phyloP scores from a whole-genome alignment of 768 basidiomycete species.

The Boletus sensibilis region DNA sequence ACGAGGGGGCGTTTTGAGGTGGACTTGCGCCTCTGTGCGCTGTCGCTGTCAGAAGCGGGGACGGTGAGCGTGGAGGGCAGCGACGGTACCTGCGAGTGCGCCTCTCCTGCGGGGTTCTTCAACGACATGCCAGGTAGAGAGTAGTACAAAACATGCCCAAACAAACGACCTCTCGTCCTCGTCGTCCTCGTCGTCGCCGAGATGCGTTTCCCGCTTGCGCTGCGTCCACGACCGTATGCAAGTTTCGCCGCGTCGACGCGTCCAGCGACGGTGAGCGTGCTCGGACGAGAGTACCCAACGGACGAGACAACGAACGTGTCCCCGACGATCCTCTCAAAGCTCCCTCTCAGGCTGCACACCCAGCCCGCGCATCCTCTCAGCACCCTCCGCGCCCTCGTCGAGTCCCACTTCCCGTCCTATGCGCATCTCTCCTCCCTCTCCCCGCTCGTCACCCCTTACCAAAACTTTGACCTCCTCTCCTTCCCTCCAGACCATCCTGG shows the following conservation, averaged over 20 bases:
- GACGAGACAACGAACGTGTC: constrained; percentile 86
- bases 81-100: constrained; percentile 24
- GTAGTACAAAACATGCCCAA: constrained; percentile 13
- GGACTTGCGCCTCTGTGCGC: constrained; percentile 19
- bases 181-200: background rate
- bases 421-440: constrained; percentile 74
- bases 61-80: background rate
- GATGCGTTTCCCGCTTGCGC: constrained; percentile 17
- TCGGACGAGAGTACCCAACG: constrained; percentile 65
- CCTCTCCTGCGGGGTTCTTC: constrained; percentile 11
- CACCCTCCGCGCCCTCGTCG: constrained; percentile 81
- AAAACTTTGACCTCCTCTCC: constrained; percentile 97
- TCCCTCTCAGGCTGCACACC: constrained; percentile 72
- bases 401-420: constrained; percentile 78
- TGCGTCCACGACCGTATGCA: constrained; percentile 15
- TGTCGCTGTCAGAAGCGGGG: constrained; percentile 14
- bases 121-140: constrained; percentile 13
- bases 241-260: constrained; percentile 8
- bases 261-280: constrained; percentile 43
- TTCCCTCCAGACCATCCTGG: constrained; percentile 95
- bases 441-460: constrained; percentile 83
- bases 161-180: constrained; percentile 20
- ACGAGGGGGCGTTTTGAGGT: constrained; percentile 27
- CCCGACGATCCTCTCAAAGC: constrained; percentile 78
- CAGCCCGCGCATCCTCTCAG: constrained; percentile 79